Base-by-base conservation (phyloP, 225 moss, liverwort and hornwort species). In the Straminergon stramineum region DNA sequence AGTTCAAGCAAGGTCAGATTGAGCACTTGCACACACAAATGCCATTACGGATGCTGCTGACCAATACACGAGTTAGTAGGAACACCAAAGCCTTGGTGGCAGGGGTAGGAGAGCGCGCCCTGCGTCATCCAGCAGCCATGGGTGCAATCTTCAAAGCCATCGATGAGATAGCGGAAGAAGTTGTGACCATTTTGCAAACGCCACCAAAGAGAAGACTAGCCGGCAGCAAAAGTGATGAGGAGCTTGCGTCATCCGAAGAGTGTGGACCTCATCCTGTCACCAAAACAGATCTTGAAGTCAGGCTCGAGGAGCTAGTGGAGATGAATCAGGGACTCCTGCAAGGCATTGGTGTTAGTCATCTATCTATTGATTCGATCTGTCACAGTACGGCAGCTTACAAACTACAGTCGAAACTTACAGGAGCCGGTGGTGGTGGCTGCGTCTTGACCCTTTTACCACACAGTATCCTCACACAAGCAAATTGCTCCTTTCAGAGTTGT, bases 341-440 rank as follows among this genome's bases (percentile, higher is more conserved):
- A 91, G 92, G 97, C 88, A 97, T 99, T 92, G 99, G 97, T 89
- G 99, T 99, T 10, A 95, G 97, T 93, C 99, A 99, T 93, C 92
- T 92, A 22, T 91, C 96, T n/a, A 97, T 99, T 68, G 99, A 97
- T 66, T 89, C 93, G 58, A 96, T 99, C 84, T 97, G 96, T 88
- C 95, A 97, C 57, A 90, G 91, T n/a, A 95, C 99, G 53, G 84
- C 95, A 78, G 88, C 92, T 75, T 95, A 93, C 83, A 91, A 84
- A 81, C 78, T 99, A 26, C 93, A 91, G 85, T 99, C 99, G 87
- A 99, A 99, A 94, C 94, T 99, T 71, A 99, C 99, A 28, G 99
- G 99, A 91, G 97, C 99, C 73, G 99, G 99, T 64, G 99, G 99
- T 48, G 99, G 99, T 93, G 99, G 99, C 87, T 99, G 99, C 89